Base-by-base conservation (phyloP, 257 asterid genomes). In the Plectranthus barbatus region DNA sequence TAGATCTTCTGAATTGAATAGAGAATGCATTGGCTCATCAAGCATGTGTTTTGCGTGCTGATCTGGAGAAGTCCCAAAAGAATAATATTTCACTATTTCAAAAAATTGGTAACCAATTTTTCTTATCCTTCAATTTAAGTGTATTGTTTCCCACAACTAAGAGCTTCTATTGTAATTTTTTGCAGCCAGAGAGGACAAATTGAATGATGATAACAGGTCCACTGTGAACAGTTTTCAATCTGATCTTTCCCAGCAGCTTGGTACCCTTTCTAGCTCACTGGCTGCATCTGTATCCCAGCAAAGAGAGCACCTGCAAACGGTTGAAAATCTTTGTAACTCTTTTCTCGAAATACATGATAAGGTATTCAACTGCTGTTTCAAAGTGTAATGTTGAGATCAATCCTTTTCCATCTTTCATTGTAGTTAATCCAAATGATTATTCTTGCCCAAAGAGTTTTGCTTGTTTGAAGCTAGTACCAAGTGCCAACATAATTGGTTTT, bases 1-100 rank as follows among this genome's bases (percentile, higher is more conserved):
- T 33, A 34, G 19, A 41, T 19, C 44, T 67, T 60, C 33, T 23
- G 31, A 59, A 55, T 53, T 46, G 62, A 39, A 67, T 72, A 90
- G 97, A 90, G 78, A 90, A 83, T 81, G 92, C 87, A 1, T 69
- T 90, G 72, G 83, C 88, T 67, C 91, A 86, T 69, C 95, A 83
- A 77, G 94, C 97, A 59, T 81, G 88, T 78, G 83, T 72, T 13
- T 79, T 90, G 72, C 82, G 88, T 9, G 84, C 91, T 74, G 94
- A 90, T 53, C 74, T 90, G 88, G 97, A 86, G 62, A 86, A 81
- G 79, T 74, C 94, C 52, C 84, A 74, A 51, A 70, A 71, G 71
- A 91, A 90, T 45, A 86, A 86, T 34, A 76, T 84, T 44, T 84
- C 91, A 21, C 62, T 90, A 15, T 83, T 77, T 74, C 72, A 41